Percentiles rank a stretch among this genome's conserved stretches.
These are phyloP conservation scores for Neurospora sublineolata DNA, from an alignment of 495 filamentous ascomycete genomes.

Conservation along the genomic window DNA sequence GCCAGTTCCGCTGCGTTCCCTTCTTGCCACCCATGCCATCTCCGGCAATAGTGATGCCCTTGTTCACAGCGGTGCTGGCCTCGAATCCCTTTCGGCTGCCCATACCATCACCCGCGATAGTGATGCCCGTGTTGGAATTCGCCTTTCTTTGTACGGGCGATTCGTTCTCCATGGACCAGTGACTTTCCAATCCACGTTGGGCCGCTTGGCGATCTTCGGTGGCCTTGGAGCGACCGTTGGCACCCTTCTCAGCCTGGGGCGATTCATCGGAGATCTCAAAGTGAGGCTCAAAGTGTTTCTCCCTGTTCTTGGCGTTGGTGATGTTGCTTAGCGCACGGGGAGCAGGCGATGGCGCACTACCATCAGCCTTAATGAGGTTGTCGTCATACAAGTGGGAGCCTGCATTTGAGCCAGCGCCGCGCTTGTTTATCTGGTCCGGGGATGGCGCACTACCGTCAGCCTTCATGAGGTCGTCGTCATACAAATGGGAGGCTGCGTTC, in stretches of 20 bases:
- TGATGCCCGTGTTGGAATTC: constrained; percentile 24
- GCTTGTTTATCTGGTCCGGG: constrained; percentile 18
- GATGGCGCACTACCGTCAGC: constrained; percentile 50
- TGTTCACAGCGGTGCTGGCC: constrained; percentile 17
- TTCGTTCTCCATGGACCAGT: constrained; percentile 51
- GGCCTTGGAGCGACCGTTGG: constrained; percentile 16
- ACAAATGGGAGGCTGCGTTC: constrained; percentile 59
- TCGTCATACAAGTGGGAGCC: constrained; percentile 66
- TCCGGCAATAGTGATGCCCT: constrained; percentile 48
- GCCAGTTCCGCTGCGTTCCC: constrained; percentile 47
- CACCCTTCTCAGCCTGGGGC: constrained; percentile 21
- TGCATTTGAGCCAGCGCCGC: constrained; percentile 45
- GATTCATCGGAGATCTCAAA: constrained; percentile 57
- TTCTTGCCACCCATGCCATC: constrained; percentile 69
- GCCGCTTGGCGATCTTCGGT: constrained; percentile 45
- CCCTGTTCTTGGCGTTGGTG: constrained; percentile 53
- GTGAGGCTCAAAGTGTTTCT: constrained; percentile 63
- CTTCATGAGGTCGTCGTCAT: constrained; percentile 60
- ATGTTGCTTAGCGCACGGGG: constrained; percentile 41
- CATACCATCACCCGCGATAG: not conserved
- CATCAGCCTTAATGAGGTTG: constrained; percentile 52
- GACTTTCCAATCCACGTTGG: constrained; percentile 56
- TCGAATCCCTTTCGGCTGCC: constrained; percentile 11
- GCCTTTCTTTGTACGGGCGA: constrained; percentile 43
- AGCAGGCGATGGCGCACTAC: constrained; percentile 18